Conservation (phyloP, 768 basidiomycete species). For the Chalciporus piperatus region DNA sequence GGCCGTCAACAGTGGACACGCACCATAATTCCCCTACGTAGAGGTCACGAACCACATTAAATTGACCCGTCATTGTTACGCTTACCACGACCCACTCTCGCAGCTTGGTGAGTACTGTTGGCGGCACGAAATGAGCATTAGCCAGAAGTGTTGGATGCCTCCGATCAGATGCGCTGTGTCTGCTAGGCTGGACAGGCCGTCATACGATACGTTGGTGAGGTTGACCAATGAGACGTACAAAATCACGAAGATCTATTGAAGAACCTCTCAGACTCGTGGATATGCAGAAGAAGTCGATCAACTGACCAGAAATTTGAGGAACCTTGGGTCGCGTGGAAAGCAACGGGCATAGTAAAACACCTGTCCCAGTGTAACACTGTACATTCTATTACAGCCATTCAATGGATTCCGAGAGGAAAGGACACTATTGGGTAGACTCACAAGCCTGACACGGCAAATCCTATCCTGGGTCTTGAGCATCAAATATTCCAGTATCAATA, state of each 20-base stretch:
- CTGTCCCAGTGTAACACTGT: slow-evolving; percentile 9
- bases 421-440: background rate
- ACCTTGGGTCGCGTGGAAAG: slow-evolving; percentile 5
- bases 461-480: background rate
- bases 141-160: slow-evolving; percentile 3
- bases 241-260: slow-evolving; percentile 8
- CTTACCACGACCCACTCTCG: slow-evolving; percentile 8
- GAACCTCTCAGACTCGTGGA: background rate
- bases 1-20: background rate
- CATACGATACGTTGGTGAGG: background rate
- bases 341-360: background rate
- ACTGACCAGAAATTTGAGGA: slow-evolving; percentile 12
- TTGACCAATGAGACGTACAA: slow-evolving; percentile 2
- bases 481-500: background rate
- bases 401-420: background rate
- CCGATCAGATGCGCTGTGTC: slow-evolving; percentile 8
- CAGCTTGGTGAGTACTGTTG: background rate
- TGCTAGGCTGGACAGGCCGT: slow-evolving; percentile 2
- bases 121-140: slow-evolving; percentile 5
- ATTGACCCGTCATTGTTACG: background rate
- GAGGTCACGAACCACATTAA: background rate
- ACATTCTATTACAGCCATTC: slow-evolving; percentile 9
- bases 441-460: background rate
- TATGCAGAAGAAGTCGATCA: background rate
- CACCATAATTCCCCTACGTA: slow-evolving; percentile 10